Evolutionary conservation across 2,329 filamentous ascomycete genomes (phyloP).

Genomic region (Beauveria caledonica): DNA sequence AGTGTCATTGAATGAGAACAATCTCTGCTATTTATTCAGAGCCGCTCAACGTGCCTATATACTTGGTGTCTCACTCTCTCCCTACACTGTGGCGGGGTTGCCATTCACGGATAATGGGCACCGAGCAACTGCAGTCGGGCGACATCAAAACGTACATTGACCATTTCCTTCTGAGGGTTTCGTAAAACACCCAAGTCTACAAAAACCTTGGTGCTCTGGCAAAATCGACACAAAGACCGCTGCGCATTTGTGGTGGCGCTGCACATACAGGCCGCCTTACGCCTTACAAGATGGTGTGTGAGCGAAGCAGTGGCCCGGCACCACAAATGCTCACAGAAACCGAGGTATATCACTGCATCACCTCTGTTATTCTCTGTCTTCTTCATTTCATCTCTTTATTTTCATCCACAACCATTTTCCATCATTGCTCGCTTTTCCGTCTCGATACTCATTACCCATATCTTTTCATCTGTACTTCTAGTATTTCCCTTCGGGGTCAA

Average conservation of each 20-base stretch:
- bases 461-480: not conserved
- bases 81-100: not conserved
- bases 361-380: not conserved
- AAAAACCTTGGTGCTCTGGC: not conserved
- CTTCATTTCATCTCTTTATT: not conserved
- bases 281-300: not conserved
- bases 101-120: not conserved
- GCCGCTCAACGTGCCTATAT: too few relatives aligned
- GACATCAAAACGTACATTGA: not conserved
- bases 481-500: not conserved
- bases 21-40: too few relatives aligned
- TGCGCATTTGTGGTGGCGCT: slow-evolving; percentile 1
- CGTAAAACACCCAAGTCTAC: too few relatives aligned
- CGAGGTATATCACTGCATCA: not conserved
- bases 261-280: not conserved
- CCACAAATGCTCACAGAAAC: not conserved
- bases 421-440: not conserved
- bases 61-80: not conserved
- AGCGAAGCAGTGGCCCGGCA: not conserved
- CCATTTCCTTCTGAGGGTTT: too few relatives aligned
- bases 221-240: not conserved
- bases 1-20: too few relatives aligned
- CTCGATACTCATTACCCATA: not conserved
- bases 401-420: not conserved
- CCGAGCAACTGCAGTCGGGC: not conserved